Evolutionary conservation across 371 early-diverging fungal species (phyloP).

Genomic region (Apophysomyces elegans): DNA sequence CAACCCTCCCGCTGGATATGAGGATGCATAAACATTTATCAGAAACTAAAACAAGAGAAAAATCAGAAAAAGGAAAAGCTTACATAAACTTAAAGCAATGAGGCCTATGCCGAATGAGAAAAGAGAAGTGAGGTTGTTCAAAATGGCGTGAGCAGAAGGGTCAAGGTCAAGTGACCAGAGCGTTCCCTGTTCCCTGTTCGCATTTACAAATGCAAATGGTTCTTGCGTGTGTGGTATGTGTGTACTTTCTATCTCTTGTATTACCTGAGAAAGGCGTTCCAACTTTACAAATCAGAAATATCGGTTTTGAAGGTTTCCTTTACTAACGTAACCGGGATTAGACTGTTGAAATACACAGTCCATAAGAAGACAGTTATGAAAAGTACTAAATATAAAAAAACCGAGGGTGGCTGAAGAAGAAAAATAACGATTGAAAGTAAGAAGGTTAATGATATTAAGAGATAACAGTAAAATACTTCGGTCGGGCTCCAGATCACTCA

Average conservation of each 20-base stretch:
- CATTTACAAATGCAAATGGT: conserved; percentile 3
- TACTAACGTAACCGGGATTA: background rate
- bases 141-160: conserved; percentile 10
- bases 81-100: conserved; percentile 6
- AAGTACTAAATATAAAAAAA: background rate
- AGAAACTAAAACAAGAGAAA: background rate
- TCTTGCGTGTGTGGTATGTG: too few species aligned
- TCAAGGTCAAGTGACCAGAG: background rate
- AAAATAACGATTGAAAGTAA: background rate
- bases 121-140: background rate
- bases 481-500: too few species aligned
- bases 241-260: background rate
- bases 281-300: background rate
- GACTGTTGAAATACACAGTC: background rate
- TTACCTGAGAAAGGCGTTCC: background rate
- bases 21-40: conserved; percentile 32
- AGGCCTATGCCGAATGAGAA: background rate
- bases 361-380: too few species aligned
- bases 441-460: too few species aligned
- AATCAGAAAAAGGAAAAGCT: conserved; percentile 8
- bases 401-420: background rate
- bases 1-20: conserved; percentile 51
- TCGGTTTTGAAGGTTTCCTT: background rate
- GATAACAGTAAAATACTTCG: too few species aligned
- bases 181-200: background rate